Percentiles rank a stretch among this genome's conserved stretches.
Conservation (phyloP, 345 rosid species). For the Punica granatum region DNA sequence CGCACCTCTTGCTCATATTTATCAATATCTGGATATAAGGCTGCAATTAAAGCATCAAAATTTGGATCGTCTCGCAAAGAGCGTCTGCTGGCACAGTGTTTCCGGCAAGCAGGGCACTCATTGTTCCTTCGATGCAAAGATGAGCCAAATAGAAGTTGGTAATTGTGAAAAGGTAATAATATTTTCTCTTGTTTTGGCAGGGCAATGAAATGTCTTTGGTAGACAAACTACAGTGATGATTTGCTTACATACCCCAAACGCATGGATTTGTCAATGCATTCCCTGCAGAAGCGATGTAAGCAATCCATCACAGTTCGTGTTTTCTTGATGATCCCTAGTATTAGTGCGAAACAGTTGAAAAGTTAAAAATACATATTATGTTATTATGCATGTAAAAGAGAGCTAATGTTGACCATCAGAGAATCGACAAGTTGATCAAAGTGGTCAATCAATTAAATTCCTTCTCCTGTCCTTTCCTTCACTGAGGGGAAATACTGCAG, state of each 20-base stretch:
- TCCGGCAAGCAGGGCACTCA: constrained; percentile 98
- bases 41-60: constrained; percentile 82
- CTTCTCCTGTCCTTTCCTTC: neutral
- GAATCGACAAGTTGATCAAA: neutral
- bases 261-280: constrained; percentile 96
- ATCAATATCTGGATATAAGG: constrained; percentile 69
- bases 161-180: neutral
- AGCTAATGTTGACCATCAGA: neutral
- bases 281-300: constrained; percentile 89
- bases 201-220: neutral
- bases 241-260: constrained; percentile 67
- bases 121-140: constrained; percentile 59
- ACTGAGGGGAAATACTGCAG: neutral
- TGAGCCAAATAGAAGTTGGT: constrained; percentile 9
- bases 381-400: neutral
- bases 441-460: neutral
- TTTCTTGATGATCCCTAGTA: constrained; percentile 82
- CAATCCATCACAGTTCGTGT: constrained; percentile 96
- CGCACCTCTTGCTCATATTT: constrained; percentile 68
- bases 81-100: constrained; percentile 94
- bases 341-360: neutral
- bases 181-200: neutral
- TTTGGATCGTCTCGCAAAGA: constrained; percentile 92
- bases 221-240: neutral
- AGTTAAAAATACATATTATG: neutral